Evolutionary conservation across 2,329 filamentous ascomycete species (phyloP).

Genomic region (Xylaria sp.): DNA sequence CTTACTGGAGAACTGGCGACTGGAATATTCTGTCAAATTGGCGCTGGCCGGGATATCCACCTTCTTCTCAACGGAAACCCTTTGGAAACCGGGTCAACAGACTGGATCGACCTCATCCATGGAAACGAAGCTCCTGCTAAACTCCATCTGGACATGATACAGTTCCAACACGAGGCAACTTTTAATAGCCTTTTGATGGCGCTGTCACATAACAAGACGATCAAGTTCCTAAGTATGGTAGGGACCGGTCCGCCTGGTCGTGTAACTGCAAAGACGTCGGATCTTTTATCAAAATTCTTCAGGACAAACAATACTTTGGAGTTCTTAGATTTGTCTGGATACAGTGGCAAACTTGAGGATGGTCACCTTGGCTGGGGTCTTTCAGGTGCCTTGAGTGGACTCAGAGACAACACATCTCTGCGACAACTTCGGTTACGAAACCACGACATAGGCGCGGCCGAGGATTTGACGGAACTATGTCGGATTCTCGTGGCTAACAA

Average conservation of each 20-base stretch:
- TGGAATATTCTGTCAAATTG: slow-evolving; percentile 62
- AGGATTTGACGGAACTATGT: slow-evolving; percentile 56
- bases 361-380: slow-evolving; percentile 65
- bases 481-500: slow-evolving; percentile 60
- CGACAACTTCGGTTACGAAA: slow-evolving; percentile 65
- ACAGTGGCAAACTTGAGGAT: slow-evolving; percentile 67
- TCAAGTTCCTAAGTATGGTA: slow-evolving; percentile 63
- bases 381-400: slow-evolving; percentile 60
- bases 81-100: slow-evolving; percentile 62
- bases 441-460: slow-evolving; percentile 62
- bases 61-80: slow-evolving; percentile 63
- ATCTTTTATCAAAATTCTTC: slow-evolving; percentile 62
- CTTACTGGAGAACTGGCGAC: slow-evolving; percentile 62
- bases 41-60: slow-evolving; percentile 58
- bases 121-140: slow-evolving; percentile 60
- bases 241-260: slow-evolving; percentile 63
- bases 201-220: slow-evolving; percentile 60
- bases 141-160: slow-evolving; percentile 66
- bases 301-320: slow-evolving; percentile 61
- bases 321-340: slow-evolving; percentile 67
- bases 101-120: slow-evolving; percentile 60
- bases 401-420: slow-evolving; percentile 57
- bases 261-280: slow-evolving; percentile 58
- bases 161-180: slow-evolving; percentile 62
- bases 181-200: slow-evolving; percentile 63